phyloP scores from a whole-genome alignment of 2,329 filamentous ascomycete genomes.

The Penicillium sp. region DNA sequence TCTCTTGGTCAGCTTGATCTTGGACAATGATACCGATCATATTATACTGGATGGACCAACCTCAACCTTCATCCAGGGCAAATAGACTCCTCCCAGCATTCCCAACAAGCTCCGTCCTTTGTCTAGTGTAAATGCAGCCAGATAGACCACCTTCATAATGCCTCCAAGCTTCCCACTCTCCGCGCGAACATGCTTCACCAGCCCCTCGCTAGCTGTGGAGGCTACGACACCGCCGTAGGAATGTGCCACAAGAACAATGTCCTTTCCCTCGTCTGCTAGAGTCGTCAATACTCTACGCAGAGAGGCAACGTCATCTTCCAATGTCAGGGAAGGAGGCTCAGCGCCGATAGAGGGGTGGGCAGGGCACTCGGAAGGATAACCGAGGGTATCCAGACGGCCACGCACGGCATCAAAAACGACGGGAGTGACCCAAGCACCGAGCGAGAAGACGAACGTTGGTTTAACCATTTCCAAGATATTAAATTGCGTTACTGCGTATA shows the following conservation, averaged over 20 bases:
- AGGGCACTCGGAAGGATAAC: slow-evolving; percentile 34
- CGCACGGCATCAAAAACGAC: slow-evolving; percentile 33
- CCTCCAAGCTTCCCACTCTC: slow-evolving; percentile 29
- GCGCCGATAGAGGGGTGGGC: slow-evolving; percentile 31
- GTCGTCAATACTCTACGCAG: slow-evolving; percentile 15
- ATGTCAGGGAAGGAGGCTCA: slow-evolving; percentile 35
- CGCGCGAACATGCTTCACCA: slow-evolving; percentile 25
- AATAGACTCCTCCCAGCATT: slow-evolving; percentile 24
- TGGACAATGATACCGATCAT: background rate
- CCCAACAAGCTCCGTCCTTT: slow-evolving; percentile 35
- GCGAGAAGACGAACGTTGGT: slow-evolving; percentile 39
- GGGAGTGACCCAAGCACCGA: slow-evolving; percentile 44
- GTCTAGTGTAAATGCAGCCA: slow-evolving; percentile 39
- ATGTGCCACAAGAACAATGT: slow-evolving; percentile 34
- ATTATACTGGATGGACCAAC: slow-evolving; percentile 11
- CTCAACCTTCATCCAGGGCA: slow-evolving; percentile 25
- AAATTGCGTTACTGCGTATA: background rate
- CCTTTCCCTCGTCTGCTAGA: slow-evolving; percentile 30
- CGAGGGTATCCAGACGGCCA: slow-evolving; percentile 32
- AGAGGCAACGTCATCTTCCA: slow-evolving; percentile 38
- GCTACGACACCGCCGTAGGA: slow-evolving; percentile 39
- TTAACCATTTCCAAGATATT: slow-evolving; percentile 4
- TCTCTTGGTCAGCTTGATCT: background rate
- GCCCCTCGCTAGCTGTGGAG: slow-evolving; percentile 31
- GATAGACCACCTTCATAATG: slow-evolving; percentile 32